phyloP scores from a whole-genome alignment of 441 rosid genomes.

The Populus hybrid region DNA sequence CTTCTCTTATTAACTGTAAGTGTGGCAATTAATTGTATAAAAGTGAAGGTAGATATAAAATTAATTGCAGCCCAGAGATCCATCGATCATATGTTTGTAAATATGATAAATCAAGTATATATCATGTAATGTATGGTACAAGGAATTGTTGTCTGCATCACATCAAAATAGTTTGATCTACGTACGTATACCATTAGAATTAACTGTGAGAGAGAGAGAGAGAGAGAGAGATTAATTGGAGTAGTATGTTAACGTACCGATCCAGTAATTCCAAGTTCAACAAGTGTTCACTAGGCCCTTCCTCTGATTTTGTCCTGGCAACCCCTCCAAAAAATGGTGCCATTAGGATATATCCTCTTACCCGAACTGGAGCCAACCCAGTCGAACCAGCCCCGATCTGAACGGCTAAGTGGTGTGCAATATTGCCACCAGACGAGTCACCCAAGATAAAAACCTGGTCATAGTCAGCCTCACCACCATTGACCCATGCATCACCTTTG shows the following conservation, averaged over 20 bases:
- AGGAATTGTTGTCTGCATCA: no score
- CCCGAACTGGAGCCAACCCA: conserved; percentile 46
- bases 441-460: conserved; percentile 62
- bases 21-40: background rate
- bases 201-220: background rate
- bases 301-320: conserved; percentile 67
- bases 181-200: no score
- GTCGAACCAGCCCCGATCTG: conserved; percentile 38
- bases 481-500: conserved; percentile 40
- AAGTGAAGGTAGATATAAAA: background rate
- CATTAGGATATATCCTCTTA: conserved; percentile 68
- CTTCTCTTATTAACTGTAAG: background rate
- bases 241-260: conserved; percentile 38
- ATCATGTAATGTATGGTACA: no score
- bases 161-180: no score
- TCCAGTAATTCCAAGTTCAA: conserved; percentile 66
- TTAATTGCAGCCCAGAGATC: no score
- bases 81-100: no score
- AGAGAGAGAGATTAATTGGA: no score
- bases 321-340: conserved; percentile 88
- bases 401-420: conserved; percentile 51
- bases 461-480: conserved; percentile 41
- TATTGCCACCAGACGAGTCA: conserved; percentile 47
- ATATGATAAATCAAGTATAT: background rate
- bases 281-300: conserved; percentile 56